phyloP scores from a whole-genome alignment of 2,329 filamentous ascomycete species.

The Alternaria hordeiaustralica region DNA sequence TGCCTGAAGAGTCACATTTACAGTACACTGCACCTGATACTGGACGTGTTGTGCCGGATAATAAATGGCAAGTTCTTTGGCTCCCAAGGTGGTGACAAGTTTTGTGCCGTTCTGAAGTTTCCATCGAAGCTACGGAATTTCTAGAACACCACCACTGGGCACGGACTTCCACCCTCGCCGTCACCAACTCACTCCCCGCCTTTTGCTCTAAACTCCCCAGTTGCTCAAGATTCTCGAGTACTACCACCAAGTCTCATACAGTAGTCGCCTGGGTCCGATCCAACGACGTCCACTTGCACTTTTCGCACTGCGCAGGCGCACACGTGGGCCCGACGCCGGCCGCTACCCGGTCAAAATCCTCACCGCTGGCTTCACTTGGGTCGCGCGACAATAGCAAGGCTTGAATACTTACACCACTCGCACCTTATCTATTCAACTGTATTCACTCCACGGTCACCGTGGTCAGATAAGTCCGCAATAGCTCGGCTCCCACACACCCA shows the following conservation, averaged over 20 bases:
- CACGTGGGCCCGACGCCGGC: slow-evolving; percentile 3
- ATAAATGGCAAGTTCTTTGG: background rate
- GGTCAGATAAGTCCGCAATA: background rate
- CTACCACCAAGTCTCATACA: background rate
- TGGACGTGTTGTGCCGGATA: background rate
- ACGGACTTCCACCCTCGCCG: slow-evolving; percentile 9
- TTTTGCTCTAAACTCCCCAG: background rate
- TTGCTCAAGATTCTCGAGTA: background rate
- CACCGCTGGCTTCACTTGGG: slow-evolving; percentile 1
- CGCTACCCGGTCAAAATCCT: slow-evolving; percentile 14
- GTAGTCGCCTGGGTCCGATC: background rate
- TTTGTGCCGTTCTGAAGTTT: slow-evolving; percentile 7
- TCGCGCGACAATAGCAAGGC: slow-evolving; percentile 10
- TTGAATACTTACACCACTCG: background rate
- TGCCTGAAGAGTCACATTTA: background rate
- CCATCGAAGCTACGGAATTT: slow-evolving; percentile 14
- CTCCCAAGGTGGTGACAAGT: slow-evolving; percentile 1
- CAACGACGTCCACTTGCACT: background rate
- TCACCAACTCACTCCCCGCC: slow-evolving; percentile 5
- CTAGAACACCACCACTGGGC: slow-evolving; percentile 13
- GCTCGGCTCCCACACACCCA: background rate
- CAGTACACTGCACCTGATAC: background rate
- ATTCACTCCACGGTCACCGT: background rate
- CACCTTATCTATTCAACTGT: background rate
- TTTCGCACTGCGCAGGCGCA: slow-evolving; percentile 1